Percentiles rank a stretch among this genome's conserved stretches.
phyloP scores from a whole-genome alignment of 176 grass and related monocot species.

The Tuctoria greenei region DNA sequence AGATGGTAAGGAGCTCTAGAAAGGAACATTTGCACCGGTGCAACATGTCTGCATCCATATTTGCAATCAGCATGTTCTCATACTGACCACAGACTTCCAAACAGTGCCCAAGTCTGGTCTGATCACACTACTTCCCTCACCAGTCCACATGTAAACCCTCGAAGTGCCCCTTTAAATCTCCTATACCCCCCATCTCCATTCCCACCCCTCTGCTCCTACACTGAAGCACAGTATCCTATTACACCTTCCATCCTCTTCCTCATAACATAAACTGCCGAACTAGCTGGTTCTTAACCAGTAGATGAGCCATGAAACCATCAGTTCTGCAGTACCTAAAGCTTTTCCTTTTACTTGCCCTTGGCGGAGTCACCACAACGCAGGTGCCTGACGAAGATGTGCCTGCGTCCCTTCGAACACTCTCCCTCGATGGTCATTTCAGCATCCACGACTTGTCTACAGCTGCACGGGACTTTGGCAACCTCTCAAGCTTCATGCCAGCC shows the following conservation, averaged over 20 bases:
- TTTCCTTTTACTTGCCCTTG: constrained; percentile 50
- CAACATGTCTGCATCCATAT: constrained; percentile 35
- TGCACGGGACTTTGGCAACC: constrained; percentile 73
- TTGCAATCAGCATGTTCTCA: constrained; percentile 21
- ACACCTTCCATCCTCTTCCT: constrained; percentile 35
- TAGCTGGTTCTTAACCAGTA: constrained; percentile 11
- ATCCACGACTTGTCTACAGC: constrained; percentile 52
- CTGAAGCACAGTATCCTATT: constrained; percentile 11
- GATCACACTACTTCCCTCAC: constrained; percentile 32
- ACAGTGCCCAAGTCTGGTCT: constrained; percentile 25
- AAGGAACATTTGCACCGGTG: constrained; percentile 23
- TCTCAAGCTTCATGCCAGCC: constrained; percentile 43
- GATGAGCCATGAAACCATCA: constrained; percentile 42
- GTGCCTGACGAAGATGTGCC: constrained; percentile 38
- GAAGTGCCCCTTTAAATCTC: constrained; percentile 66
- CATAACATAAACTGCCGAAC: constrained; percentile 1
- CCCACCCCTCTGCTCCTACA: constrained; percentile 32
- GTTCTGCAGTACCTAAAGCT: constrained; percentile 46
- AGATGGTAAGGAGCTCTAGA: constrained; percentile 17
- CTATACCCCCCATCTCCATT: constrained; percentile 39
- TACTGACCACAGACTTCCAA: constrained; percentile 20
- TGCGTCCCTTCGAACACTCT: constrained; percentile 38
- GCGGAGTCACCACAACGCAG: constrained; percentile 42
- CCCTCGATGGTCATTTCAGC: constrained; percentile 55
- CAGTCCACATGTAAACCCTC: constrained; percentile 23